Evolutionary conservation across 2,329 filamentous ascomycete species (phyloP), one percentile per base, ranked within the genome.

Genomic region (Ambrosiella beaveri): DNA sequence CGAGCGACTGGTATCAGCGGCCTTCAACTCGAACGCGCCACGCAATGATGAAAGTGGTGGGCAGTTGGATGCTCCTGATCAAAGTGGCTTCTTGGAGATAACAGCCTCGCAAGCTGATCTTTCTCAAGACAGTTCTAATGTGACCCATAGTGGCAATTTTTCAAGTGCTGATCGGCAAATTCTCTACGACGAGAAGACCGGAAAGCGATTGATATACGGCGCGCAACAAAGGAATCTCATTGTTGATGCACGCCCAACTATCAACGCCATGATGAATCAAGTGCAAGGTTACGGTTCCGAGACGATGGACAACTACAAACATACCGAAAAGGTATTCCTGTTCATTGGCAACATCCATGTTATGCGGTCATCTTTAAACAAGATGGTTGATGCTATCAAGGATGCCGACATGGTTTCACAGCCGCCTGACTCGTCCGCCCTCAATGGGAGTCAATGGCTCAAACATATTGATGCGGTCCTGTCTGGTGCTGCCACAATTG

Each of bases 331-430:
- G 70, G 85, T 85, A 37, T 98, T 94, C 67, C 78, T 98, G 58
- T 93, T 88, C 62, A 98, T 98, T 65, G 91, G 94, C 68, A 98
- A 98, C 68, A 97, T 98, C 61, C 93, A 98, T 66, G 89, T 96
- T 62, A 98, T 98, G 93, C 80, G 93, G 59, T 85, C 86, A 62
- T 97, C 91, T 1, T 75, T 98, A 39, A 84, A 85, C 64, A 91
- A 85, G 64, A 86, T 98, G 17, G 76, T 96, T 57, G 90, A 95
- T 62, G 85, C 81, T 2, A 74, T 98, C 65, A 96, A 95, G 67
- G 91, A 97, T 64, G 88, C 89, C 1, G 93, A 98, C 68, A 78
- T 96, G 36, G 86, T 88, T 0, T 81, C 86, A 1, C 71, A 96
- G 38, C 82, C 87, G 0, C 90, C 90, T 0, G 95, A 86, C 67